Conservation (phyloP, 352 stramenopile species). For the Phytophthora tubulina region DNA sequence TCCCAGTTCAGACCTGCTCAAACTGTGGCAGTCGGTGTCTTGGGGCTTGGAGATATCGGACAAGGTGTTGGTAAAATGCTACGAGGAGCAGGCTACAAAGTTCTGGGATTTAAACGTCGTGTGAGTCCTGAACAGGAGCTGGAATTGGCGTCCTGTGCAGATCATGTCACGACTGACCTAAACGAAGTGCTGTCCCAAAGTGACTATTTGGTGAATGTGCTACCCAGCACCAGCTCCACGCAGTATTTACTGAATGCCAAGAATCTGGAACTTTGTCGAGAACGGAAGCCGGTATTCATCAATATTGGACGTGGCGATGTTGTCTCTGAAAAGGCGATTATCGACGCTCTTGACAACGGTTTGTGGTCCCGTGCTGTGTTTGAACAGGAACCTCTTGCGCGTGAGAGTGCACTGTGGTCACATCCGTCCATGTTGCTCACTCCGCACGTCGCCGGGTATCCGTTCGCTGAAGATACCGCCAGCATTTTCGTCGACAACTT, state of each 20-base stretch:
- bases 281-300: constrained; percentile 51
- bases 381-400: constrained; percentile 49
- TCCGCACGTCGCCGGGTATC: constrained; percentile 78
- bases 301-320: constrained; percentile 76
- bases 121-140: constrained; percentile 29
- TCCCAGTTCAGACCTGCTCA: constrained; percentile 56
- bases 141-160: constrained; percentile 24
- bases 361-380: background rate
- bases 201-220: constrained; percentile 87
- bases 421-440: constrained; percentile 69
- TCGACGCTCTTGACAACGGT: background rate
- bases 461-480: constrained; percentile 72
- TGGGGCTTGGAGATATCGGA: constrained; percentile 72
- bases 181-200: constrained; percentile 51
- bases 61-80: constrained; percentile 59
- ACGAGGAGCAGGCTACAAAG: constrained; percentile 58
- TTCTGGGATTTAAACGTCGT: constrained; percentile 71
- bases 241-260: constrained; percentile 62
- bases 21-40: constrained; percentile 58
- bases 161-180: constrained; percentile 58
- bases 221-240: constrained; percentile 85
- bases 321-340: background rate
- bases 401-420: constrained; percentile 63
- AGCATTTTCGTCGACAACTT: constrained; percentile 71
- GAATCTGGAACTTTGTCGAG: constrained; percentile 50